These are phyloP conservation scores for Diplotaxis tenuifolia DNA, from an alignment of 345 rosid genomes.

Conservation along the genomic window DNA sequence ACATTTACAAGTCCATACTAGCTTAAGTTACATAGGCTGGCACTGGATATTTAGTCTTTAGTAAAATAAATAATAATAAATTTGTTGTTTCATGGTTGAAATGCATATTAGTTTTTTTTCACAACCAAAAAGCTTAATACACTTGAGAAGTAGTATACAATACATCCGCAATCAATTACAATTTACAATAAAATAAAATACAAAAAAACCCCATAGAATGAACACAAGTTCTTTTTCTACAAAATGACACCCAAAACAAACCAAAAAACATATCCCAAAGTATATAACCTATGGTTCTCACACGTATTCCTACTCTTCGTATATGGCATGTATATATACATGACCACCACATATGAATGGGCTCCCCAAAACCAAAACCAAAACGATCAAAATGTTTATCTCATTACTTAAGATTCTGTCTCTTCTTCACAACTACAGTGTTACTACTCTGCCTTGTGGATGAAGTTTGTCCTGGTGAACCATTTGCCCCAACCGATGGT, in stretches of 20 bases:
- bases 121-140: not conserved
- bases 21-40: too few relatives aligned
- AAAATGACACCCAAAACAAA: conserved; percentile 13
- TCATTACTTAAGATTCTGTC: conserved; percentile 27
- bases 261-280: not conserved
- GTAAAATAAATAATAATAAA: too few relatives aligned
- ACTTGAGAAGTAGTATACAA: conserved; percentile 9
- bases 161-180: not conserved
- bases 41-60: too few relatives aligned
- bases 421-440: conserved; percentile 34
- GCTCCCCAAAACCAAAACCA: conserved; percentile 5
- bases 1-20: not conserved
- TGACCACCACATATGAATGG: conserved; percentile 24
- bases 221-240: not conserved
- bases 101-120: not conserved
- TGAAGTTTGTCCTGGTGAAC: conserved; percentile 31
- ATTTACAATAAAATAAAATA: not conserved
- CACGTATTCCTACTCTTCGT: conserved; percentile 27
- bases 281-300: conserved; percentile 16
- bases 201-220: not conserved
- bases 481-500: conserved; percentile 27
- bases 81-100: too few relatives aligned
- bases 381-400: conserved; percentile 7
- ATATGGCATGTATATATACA: conserved; percentile 9
- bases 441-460: conserved; percentile 20